Base-by-base conservation (phyloP, 805 yeast species). In the Torulaspora quercuum region DNA sequence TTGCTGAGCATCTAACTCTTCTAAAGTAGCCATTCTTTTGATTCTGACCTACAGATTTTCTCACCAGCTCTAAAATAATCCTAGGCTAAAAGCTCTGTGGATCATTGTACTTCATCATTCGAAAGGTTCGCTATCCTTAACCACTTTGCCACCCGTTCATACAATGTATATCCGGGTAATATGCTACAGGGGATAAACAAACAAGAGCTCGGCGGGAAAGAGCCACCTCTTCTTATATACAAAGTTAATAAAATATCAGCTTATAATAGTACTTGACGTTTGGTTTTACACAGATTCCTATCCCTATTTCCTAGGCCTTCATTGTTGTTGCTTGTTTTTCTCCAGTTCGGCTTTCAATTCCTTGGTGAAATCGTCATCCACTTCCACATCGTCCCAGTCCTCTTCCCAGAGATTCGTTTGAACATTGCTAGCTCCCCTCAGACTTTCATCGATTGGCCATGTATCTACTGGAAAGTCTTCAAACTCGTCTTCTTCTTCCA, bases 351-450 rank as follows among this genome's bases (percentile, higher is more conserved):
- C 69, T 74, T 80, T 78, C 57, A 90, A 70, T 51, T 75, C 79
- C 45, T 72, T 73, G 27, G 92, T 78, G 64, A 90, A 92, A 48
- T 86, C 87, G 54, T 89, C 97, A 42, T 85, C 92, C 41, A 81
- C 84, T 53, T 89, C 96, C 45, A 88, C 95, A 59, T 90, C 94
- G 49, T 84, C 97, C 98, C 98, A 90, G 59, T 87, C 90, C 63
- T 89, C 96, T 50, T 89, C 95, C 97, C 97, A 89, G 35, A 89
- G 74, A 44, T 77, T 72, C 50, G 75, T 63, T 61, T 74, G 73
- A 47, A 75, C 69, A 49, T 69, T 43, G 5, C 41, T 32, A 7
- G 52, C 66, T 23, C 72, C 57, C 43, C 72, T 70, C 46, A 76
- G 59, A 39, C 80, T 61, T 52, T 80, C 70, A 39, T 70, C 61